Conservation (phyloP, 371 early-diverging fungal species). For the Chytridium lagenaria region DNA sequence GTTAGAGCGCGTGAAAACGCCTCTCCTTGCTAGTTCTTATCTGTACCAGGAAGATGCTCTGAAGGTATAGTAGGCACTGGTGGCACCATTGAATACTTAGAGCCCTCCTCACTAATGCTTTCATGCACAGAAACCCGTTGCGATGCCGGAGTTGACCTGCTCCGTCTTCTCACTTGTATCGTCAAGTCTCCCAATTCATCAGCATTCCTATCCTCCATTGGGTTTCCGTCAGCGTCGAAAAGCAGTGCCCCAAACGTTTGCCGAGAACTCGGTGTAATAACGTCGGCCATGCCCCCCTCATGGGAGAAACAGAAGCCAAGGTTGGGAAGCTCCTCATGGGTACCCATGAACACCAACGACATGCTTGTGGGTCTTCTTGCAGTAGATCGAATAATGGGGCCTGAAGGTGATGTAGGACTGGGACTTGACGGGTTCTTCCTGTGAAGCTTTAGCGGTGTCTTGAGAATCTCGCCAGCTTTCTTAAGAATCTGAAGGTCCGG, state of each 20-base stretch:
- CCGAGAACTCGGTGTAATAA: constrained; percentile 47
- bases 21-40: no score
- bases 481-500: constrained; percentile 16
- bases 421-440: constrained; percentile 12
- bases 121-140: constrained; percentile 3
- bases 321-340: constrained; percentile 42
- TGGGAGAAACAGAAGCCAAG: constrained; percentile 60
- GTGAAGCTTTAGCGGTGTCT: constrained; percentile 8
- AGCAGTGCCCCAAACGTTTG: neutral
- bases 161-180: neutral
- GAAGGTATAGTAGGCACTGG: no score
- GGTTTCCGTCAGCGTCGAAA: neutral
- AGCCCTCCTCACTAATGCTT: constrained; percentile 4
- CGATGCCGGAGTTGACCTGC: constrained; percentile 17
- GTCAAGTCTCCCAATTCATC: neutral
- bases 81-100: no score
- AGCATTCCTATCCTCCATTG: neutral
- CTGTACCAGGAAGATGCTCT: no score
- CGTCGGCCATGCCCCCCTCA: constrained; percentile 52
- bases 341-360: constrained; percentile 54
- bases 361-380: constrained; percentile 20
- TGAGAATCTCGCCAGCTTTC: constrained; percentile 23
- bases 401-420: constrained; percentile 3
- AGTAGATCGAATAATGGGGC: constrained; percentile 9
- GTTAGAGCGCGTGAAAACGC: no score